Evolutionary conservation across 2,329 filamentous ascomycete genomes (phyloP).

Genomic region (Coniochaeta sp.): DNA sequence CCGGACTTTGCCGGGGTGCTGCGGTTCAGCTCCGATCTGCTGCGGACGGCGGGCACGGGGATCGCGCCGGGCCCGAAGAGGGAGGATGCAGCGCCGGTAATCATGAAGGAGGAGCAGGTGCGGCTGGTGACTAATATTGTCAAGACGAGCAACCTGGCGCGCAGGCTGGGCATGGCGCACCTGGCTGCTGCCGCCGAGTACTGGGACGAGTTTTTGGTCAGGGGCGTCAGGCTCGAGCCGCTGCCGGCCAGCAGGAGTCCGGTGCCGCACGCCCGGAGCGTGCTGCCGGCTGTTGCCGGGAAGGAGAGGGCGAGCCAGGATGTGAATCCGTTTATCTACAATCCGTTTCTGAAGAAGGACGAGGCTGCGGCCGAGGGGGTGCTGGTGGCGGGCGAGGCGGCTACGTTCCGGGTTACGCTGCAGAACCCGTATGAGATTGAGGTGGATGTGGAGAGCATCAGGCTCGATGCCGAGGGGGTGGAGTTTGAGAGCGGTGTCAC

Average conservation of each 20-base stretch:
- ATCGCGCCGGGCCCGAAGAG: constrained; percentile 64
- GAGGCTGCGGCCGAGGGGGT: constrained; percentile 55
- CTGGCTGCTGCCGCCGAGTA: constrained; percentile 80
- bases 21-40: constrained; percentile 73
- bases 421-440: constrained; percentile 96
- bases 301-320: constrained; percentile 48
- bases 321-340: constrained; percentile 87
- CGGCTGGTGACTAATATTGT: constrained; percentile 79
- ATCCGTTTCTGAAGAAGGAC: constrained; percentile 71
- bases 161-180: constrained; percentile 62
- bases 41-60: constrained; percentile 75
- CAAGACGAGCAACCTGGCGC: constrained; percentile 72
- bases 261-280: constrained; percentile 54
- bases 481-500: constrained; percentile 61
- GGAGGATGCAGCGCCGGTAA: constrained; percentile 61
- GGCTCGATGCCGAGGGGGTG: constrained; percentile 65
- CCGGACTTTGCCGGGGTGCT: constrained; percentile 90
- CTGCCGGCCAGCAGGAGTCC: constrained; percentile 52
- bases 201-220: constrained; percentile 93
- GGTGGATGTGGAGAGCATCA: constrained; percentile 76
- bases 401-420: constrained; percentile 72
- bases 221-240: constrained; percentile 65
- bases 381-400: constrained; percentile 70
- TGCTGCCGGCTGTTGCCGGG: constrained; percentile 39
- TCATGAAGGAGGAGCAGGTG: constrained; percentile 76